Percentiles rank a stretch among this genome's conserved stretches.
Evolutionary conservation across 2,329 filamentous ascomycete genomes (phyloP).

Genomic region (Madurella mycetomatis): DNA sequence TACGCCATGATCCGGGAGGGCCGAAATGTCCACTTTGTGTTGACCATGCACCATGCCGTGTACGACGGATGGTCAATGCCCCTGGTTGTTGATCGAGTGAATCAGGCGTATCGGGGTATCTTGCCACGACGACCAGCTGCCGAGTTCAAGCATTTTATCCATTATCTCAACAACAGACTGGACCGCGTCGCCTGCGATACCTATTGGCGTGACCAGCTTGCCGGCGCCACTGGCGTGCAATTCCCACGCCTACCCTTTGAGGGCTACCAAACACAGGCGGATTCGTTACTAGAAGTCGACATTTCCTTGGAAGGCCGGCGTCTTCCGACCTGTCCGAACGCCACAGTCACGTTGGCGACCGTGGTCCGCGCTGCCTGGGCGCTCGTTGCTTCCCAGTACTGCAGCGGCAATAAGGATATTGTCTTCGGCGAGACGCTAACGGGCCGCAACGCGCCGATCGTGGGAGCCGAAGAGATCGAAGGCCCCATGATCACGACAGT

Average conservation of each 20-base stretch:
- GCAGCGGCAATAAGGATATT: conserved; percentile 46
- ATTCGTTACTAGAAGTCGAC: conserved; percentile 51
- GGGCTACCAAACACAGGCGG: conserved; percentile 47
- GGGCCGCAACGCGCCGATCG: conserved; percentile 48
- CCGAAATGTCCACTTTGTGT: conserved; percentile 41
- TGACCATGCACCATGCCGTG: conserved; percentile 51
- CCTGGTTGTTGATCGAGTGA: conserved; percentile 45
- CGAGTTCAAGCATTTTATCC: conserved; percentile 39
- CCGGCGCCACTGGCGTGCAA: conserved; percentile 41
- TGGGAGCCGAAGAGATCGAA: conserved; percentile 50
- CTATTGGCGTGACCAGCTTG: conserved; percentile 45
- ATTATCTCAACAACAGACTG: conserved; percentile 37
- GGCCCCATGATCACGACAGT: conserved; percentile 60
- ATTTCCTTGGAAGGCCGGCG: conserved; percentile 36
- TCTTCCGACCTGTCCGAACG: conserved; percentile 16
- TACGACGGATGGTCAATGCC: conserved; percentile 57
- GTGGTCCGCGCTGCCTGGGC: conserved; percentile 57
- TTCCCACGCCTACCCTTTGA: conserved; percentile 45
- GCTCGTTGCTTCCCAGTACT: conserved; percentile 48
- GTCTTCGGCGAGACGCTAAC: conserved; percentile 59
- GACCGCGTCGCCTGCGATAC: conserved; percentile 38
- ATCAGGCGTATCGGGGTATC: conserved; percentile 39
- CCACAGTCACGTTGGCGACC: conserved; percentile 49
- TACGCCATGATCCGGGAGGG: conserved; percentile 39
- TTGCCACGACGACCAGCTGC: conserved; percentile 32